Evolutionary conservation across 768 basidiomycete species (phyloP), one percentile per base, ranked within the genome.

Genomic region (Nidularia pulvinata): DNA sequence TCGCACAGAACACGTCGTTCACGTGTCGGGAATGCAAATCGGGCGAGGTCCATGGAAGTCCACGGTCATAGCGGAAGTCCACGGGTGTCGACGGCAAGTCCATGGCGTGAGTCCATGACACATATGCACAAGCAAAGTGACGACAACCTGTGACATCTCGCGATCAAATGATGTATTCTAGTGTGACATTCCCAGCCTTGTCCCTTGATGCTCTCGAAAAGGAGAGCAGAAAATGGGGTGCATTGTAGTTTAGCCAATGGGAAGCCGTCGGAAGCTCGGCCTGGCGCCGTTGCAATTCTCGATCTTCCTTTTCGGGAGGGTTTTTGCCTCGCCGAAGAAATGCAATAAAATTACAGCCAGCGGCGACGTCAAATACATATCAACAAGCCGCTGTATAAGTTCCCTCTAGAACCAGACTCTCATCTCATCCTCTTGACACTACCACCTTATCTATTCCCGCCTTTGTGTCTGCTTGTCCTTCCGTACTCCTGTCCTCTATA

Each of bases 301-400:
- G 10, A 7, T 22, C 22, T 46, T 11, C 45, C 22, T 11, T 46
- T 46, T 25, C 19, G 22, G 19, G 45, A 7, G 9, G 19, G 7
- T 25, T 25, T 22, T 51, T 55, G n/a, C 51, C 46, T 52, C 52
- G 51, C 46, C 36, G 14, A 46, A 51, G 30, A 48, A n/a, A 43
- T 51, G 37, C 48, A 14, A 50, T 53, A 35, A 32, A 13, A 46
- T 53, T 53, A 39, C 46, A 48, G 30, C 25, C 9, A 5, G 46
- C 33, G 34, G 19, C 48, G 16, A 2, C 16, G 45, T 45, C 53
- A 60, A 66, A 66, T 55, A 66, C 4, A 33, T n/a, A 37, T 55
- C 62, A 68, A 69, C 52, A 65, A 25, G 2, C 6, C 51, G 39
- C 44, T 51, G n/a, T 68, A 68, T 69, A 69, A 67, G 61, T 61